Evolutionary conservation across 306 rosid species (phyloP).

Genomic region (Quercus rubra): DNA sequence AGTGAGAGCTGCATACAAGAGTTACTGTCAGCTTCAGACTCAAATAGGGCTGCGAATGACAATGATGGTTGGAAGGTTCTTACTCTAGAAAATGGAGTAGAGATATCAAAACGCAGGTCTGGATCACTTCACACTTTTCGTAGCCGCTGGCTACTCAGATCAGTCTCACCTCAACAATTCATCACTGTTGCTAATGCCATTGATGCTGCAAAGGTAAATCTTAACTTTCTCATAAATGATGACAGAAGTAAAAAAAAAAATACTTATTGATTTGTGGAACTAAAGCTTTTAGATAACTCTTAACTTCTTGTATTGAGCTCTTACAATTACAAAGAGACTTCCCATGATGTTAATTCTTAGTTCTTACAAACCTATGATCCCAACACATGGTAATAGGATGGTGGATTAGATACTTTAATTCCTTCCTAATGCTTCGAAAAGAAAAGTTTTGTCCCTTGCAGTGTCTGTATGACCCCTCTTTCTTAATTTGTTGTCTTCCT

Average conservation of each 20-base stretch:
- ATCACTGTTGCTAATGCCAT: constrained; percentile 80
- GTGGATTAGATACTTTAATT: constrained; percentile 18
- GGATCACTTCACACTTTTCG: constrained; percentile 74
- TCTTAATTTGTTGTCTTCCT: constrained; percentile 1
- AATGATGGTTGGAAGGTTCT: constrained; percentile 67
- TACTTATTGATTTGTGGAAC: not conserved
- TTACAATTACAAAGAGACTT: too few species aligned
- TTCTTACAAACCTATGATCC: too few species aligned
- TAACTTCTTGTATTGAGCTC: too few species aligned
- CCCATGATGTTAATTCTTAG: too few species aligned
- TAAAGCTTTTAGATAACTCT: not conserved
- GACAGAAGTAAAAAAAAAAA: not conserved
- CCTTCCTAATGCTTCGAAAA: constrained; percentile 21
- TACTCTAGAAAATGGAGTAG: constrained; percentile 65
- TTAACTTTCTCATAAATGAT: not conserved
- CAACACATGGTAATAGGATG: not conserved
- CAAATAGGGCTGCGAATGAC: constrained; percentile 33
- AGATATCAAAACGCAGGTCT: constrained; percentile 72
- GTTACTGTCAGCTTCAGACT: constrained; percentile 70
- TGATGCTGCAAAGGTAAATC: constrained; percentile 82
- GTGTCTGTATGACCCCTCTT: constrained; percentile 6
- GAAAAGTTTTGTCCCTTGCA: constrained; percentile 36
- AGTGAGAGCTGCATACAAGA: constrained; percentile 88
- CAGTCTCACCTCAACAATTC: constrained; percentile 73
- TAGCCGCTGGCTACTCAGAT: constrained; percentile 72